A percentile compares a stretch with the other conserved stretches of the same genome.
Conservation (phyloP, 176 grass and related monocot genomes). For the Carex cristatella region DNA sequence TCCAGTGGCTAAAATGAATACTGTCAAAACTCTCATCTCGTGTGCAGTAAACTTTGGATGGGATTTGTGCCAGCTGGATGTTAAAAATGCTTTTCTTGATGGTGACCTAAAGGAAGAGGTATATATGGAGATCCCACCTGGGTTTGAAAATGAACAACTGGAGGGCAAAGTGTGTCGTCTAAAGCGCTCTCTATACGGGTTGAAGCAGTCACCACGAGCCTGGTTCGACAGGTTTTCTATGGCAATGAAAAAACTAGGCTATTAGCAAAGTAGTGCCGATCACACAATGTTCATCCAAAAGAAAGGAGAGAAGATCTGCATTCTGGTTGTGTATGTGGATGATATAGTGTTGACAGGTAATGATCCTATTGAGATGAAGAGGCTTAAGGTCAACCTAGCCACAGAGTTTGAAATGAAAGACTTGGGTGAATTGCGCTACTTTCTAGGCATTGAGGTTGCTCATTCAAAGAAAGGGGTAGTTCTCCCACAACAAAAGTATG, state of each 20-base stretch:
- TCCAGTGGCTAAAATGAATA: neutral
- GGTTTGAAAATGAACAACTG: neutral
- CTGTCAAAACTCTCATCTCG: neutral
- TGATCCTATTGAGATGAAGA: neutral
- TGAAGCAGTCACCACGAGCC: neutral
- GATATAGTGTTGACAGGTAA: neutral
- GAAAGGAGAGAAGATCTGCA: neutral
- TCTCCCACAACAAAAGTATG: neutral
- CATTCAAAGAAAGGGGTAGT: neutral
- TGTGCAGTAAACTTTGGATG: neutral
- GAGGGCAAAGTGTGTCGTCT: neutral
- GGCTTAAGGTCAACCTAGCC: neutral
- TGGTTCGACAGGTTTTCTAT: neutral
- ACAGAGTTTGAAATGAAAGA: neutral
- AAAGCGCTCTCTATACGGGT: neutral
- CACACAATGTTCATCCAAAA: neutral
- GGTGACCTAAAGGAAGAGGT: neutral
- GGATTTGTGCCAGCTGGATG: neutral
- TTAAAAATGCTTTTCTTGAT: neutral
- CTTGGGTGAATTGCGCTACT: neutral
- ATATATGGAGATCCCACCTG: neutral
- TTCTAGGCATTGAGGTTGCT: neutral
- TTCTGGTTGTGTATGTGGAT: neutral
- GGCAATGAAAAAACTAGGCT: neutral
- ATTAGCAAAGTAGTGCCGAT: neutral